Evolutionary conservation across 192 early-diverging fungal genomes (phyloP).

Genomic region (Coemansia biformis): DNA sequence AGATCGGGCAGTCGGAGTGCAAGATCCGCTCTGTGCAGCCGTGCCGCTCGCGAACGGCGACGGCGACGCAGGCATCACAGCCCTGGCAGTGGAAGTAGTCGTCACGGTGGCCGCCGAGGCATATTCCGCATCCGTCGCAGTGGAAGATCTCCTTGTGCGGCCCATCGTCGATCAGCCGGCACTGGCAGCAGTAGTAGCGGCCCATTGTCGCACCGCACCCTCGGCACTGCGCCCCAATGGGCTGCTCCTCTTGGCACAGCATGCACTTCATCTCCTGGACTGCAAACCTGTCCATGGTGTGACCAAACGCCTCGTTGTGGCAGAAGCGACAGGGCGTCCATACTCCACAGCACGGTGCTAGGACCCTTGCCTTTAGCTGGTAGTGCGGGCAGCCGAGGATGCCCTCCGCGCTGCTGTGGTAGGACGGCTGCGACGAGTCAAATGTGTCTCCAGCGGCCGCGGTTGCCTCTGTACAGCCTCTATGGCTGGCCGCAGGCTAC

Average conservation of each 20-base stretch:
- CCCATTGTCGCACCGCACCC: slow-evolving; percentile 62
- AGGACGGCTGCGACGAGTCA: slow-evolving; percentile 3
- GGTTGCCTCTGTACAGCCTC: not conserved
- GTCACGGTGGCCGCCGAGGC: slow-evolving; percentile 71
- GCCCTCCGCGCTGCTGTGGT: slow-evolving; percentile 6
- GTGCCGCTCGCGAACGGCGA: slow-evolving; percentile 67
- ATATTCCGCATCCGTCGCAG: slow-evolving; percentile 89
- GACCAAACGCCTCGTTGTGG: slow-evolving; percentile 63
- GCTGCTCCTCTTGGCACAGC: slow-evolving; percentile 78
- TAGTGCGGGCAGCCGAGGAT: slow-evolving; percentile 41
- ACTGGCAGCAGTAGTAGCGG: slow-evolving; percentile 79
- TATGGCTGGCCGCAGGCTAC: too few relatives aligned
- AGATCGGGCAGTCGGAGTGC: slow-evolving; percentile 92
- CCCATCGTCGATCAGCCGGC: slow-evolving; percentile 89
- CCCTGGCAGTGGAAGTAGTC: slow-evolving; percentile 90
- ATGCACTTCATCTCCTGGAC: slow-evolving; percentile 89
- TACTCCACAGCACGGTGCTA: slow-evolving; percentile 65
- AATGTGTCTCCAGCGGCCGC: not conserved
- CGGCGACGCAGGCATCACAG: slow-evolving; percentile 88
- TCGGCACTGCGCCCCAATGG: slow-evolving; percentile 65
- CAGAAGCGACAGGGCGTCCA: slow-evolving; percentile 75
- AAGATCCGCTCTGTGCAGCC: slow-evolving; percentile 88
- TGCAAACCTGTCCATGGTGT: slow-evolving; percentile 62
- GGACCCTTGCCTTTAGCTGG: slow-evolving; percentile 39
- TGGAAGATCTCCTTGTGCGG: slow-evolving; percentile 83